Conservation (phyloP, 352 stramenopile genomes). For the Phytophthora rubi region DNA sequence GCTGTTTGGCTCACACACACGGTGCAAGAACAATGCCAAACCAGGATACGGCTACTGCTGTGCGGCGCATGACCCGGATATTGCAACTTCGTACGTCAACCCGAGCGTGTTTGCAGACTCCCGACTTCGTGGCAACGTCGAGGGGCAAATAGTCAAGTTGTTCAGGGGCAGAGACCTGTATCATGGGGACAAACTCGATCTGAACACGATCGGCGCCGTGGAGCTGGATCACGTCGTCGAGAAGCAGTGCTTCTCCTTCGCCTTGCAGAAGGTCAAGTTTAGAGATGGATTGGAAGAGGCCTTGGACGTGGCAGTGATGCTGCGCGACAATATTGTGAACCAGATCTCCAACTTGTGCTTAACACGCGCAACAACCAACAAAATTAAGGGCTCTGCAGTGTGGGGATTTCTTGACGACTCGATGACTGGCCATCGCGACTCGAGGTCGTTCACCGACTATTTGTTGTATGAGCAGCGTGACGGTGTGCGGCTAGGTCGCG, state of each 20-base stretch:
- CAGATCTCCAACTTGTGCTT: conserved; percentile 41
- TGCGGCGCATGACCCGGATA: conserved; percentile 29
- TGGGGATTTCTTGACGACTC: conserved; percentile 43
- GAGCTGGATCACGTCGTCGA: conserved; percentile 51
- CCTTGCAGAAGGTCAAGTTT: conserved; percentile 29
- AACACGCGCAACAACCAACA: conserved; percentile 42
- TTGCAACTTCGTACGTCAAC: conserved; percentile 18
- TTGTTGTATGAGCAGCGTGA: conserved; percentile 34
- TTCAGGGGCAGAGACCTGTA: conserved; percentile 37
- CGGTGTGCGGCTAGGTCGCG: conserved; percentile 17
- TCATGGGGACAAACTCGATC: conserved; percentile 29
- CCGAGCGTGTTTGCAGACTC: conserved; percentile 31
- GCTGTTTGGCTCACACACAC: neutral
- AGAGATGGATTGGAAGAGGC: conserved; percentile 8
- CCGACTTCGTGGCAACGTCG: conserved; percentile 15
- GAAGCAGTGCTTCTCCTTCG: conserved; percentile 44
- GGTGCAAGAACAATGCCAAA: conserved; percentile 28
- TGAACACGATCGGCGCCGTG: conserved; percentile 4
- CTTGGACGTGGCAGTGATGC: conserved; percentile 12
- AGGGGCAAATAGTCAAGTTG: conserved; percentile 16
- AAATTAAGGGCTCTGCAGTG: conserved; percentile 43
- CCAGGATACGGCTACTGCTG: conserved; percentile 40
- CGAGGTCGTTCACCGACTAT: conserved; percentile 34
- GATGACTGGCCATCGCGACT: conserved; percentile 33
- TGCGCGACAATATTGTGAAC: conserved; percentile 33